Conservation (phyloP, 2,329 filamentous ascomycete species). For the Alternaria angustiovoidea region DNA sequence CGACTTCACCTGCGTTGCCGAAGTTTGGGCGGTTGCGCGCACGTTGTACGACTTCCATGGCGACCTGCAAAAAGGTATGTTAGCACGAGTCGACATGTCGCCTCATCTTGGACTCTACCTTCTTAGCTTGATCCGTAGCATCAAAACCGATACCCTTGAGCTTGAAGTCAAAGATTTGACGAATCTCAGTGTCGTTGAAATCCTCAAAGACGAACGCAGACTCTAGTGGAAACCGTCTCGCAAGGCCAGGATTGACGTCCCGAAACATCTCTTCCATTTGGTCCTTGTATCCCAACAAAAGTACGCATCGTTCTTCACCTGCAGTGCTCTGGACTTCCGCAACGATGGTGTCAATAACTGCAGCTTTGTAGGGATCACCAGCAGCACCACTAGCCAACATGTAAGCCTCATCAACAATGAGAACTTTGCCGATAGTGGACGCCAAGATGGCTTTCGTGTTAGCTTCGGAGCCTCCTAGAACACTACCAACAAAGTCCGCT, state of each 20-base stretch:
- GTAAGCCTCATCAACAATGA: conserved; percentile 84
- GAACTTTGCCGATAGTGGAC: conserved; percentile 72
- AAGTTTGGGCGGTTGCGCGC: conserved; percentile 71
- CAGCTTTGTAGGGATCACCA: conserved; percentile 64
- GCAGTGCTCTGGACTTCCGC: conserved; percentile 74
- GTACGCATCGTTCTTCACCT: conserved; percentile 75
- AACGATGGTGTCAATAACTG: conserved; percentile 77
- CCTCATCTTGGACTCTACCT: not conserved
- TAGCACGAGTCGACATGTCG: not conserved
- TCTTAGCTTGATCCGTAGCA: conserved; percentile 61
- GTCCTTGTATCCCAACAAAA: conserved; percentile 74
- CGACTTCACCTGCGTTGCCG: conserved; percentile 77
- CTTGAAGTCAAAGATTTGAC: conserved; percentile 69
- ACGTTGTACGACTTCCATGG: conserved; percentile 67
- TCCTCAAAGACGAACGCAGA: conserved; percentile 74
- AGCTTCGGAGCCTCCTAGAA: conserved; percentile 71
- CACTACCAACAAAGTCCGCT: conserved; percentile 73
- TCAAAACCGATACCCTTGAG: conserved; percentile 64
- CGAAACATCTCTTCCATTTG: conserved; percentile 77
- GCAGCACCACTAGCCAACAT: conserved; percentile 60
- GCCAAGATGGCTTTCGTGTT: conserved; percentile 77
- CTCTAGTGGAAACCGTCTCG: conserved; percentile 69
- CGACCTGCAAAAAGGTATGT: conserved; percentile 37
- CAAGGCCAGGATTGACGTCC: conserved; percentile 75
- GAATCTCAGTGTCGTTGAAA: conserved; percentile 67